Percentiles rank a stretch among this genome's conserved stretches.
Evolutionary conservation across 192 early-diverging fungal genomes (phyloP).

Genomic region (Backusella morwellensis): DNA sequence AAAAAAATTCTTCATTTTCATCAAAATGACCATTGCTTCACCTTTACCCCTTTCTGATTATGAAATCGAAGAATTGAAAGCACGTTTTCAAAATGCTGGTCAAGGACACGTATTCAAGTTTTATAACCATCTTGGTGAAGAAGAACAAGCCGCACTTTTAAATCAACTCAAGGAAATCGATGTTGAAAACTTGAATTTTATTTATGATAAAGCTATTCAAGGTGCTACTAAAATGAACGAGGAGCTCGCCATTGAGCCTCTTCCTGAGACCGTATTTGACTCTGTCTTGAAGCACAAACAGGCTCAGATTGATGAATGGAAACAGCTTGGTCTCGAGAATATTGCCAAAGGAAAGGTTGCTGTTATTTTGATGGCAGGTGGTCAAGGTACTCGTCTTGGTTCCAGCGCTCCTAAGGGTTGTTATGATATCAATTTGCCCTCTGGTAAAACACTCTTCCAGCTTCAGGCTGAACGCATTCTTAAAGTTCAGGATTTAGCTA

Average conservation of each 20-base stretch:
- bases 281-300: constrained; percentile 56
- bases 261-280: constrained; percentile 59
- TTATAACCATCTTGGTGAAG: constrained; percentile 63
- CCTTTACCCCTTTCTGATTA: neutral
- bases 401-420: constrained; percentile 84
- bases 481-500: constrained; percentile 70
- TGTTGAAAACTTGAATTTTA: constrained; percentile 69
- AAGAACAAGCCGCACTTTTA: constrained; percentile 55
- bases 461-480: constrained; percentile 89
- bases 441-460: constrained; percentile 85
- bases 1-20: neutral
- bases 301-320: constrained; percentile 58
- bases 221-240: constrained; percentile 23
- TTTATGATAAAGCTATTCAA: constrained; percentile 67
- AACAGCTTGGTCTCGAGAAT: constrained; percentile 59
- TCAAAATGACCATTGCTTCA: constrained; percentile 10
- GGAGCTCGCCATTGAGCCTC: constrained; percentile 53
- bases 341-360: constrained; percentile 83
- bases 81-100: constrained; percentile 56
- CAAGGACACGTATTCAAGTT: constrained; percentile 86
- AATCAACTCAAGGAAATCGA: constrained; percentile 71
- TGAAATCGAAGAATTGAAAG: constrained; percentile 16
- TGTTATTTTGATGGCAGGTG: constrained; percentile 88
- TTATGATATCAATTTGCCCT: constrained; percentile 89
- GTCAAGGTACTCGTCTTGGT: constrained; percentile 77